These are phyloP conservation scores for Colletotrichum siamense DNA, from an alignment of 2,329 filamentous ascomycete genomes.

Conservation along the genomic window DNA sequence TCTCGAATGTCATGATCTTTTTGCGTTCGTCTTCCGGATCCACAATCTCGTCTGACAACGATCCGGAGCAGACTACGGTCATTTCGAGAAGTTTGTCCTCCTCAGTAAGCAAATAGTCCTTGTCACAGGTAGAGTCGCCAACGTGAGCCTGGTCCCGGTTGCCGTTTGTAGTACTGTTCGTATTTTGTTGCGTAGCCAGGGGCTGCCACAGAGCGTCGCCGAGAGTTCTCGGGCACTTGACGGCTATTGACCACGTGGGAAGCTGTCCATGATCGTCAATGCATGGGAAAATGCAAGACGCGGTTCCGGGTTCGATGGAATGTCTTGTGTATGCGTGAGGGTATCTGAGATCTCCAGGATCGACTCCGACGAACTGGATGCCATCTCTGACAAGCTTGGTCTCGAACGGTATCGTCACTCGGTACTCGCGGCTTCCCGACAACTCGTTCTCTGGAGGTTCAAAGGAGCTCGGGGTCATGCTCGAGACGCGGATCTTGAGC, in stretches of 20 bases:
- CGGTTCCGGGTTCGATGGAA: constrained; percentile 76
- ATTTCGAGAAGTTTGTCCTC: constrained; percentile 91
- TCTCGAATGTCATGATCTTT: constrained; percentile 87
- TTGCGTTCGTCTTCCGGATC: constrained; percentile 80
- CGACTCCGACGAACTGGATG: constrained; percentile 88
- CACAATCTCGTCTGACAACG: constrained; percentile 80
- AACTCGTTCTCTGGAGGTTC: constrained; percentile 31
- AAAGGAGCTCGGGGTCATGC: constrained; percentile 29
- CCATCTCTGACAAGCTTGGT: constrained; percentile 82
- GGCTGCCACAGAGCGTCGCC: constrained; percentile 73
- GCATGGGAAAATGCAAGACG: constrained; percentile 91
- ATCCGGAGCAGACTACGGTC: constrained; percentile 89
- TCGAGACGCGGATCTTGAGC: constrained; percentile 51
- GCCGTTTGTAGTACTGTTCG: constrained; percentile 35
- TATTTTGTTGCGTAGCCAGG: constrained; percentile 42
- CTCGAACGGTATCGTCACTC: constrained; percentile 75
- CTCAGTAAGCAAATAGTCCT: constrained; percentile 58
- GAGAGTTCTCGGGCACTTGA: constrained; percentile 85
- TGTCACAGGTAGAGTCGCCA: constrained; percentile 44
- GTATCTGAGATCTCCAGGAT: constrained; percentile 80
- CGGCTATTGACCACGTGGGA: constrained; percentile 86
- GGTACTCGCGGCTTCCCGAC: constrained; percentile 60
- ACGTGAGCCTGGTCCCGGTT: constrained; percentile 37
- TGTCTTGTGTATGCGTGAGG: constrained; percentile 92
- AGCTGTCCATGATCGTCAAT: constrained; percentile 84